A percentile compares a stretch with the other conserved stretches of the same genome.
Conservation (phyloP, 169 alveolate genomes). For the Cryptosporidium parvum region DNA sequence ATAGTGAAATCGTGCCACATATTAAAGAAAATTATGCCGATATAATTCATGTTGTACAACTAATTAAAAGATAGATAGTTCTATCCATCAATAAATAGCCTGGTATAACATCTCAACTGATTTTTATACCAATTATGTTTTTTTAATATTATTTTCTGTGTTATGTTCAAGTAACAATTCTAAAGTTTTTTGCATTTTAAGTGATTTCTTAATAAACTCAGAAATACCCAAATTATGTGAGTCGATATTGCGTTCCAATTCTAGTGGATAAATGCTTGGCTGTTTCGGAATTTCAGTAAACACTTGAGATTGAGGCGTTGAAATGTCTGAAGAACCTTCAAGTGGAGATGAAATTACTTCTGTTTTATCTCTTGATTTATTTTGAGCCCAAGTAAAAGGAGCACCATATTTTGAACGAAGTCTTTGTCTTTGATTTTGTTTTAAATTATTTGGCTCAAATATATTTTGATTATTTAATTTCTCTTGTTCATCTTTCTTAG, state of each 20-base stretch:
- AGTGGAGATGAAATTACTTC: not conserved
- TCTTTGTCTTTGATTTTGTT: constrained; percentile 16
- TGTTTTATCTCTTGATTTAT: not conserved
- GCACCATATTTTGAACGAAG: constrained; percentile 27
- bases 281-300: constrained; percentile 68
- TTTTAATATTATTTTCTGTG: not conserved
- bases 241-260: not conserved
- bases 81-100: not conserved
- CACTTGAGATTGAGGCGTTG: constrained; percentile 41
- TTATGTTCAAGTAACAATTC: constrained; percentile 9
- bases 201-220: constrained; percentile 43
- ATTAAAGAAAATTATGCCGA: constrained; percentile 40
- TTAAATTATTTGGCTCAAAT: not conserved
- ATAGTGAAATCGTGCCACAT: constrained; percentile 45
- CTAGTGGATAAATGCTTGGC: constrained; percentile 61
- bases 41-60: constrained; percentile 26
- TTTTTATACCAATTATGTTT: too few relatives aligned
- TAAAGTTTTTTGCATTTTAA: constrained; percentile 33
- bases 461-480: not conserved
- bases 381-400: constrained; percentile 62
- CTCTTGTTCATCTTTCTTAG: not conserved
- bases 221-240: not conserved
- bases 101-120: not conserved
- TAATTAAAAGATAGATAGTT: constrained; percentile 15
- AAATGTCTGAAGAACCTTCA: not conserved